A percentile compares a stretch with the other conserved stretches of the same genome.
Conservation (phyloP, 2,329 filamentous ascomycete species). For the Boeremia exigua region DNA sequence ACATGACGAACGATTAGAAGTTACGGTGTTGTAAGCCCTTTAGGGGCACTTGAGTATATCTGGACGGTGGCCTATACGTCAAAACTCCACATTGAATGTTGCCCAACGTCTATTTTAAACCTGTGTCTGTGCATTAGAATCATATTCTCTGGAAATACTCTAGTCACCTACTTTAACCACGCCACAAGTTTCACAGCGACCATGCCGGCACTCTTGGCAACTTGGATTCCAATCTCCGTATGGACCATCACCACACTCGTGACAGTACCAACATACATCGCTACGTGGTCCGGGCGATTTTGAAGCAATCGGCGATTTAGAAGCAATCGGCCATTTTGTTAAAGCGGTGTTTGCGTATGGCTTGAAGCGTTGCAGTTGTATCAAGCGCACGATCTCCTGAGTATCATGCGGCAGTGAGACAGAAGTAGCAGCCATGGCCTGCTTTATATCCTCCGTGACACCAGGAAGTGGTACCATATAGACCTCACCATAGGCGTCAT, state of each 20-base stretch:
- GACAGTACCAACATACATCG: not conserved
- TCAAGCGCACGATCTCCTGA: not conserved
- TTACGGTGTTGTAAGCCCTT: no score
- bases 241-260: not conserved
- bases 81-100: no score
- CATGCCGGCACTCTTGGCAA: not conserved
- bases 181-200: not conserved
- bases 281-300: no score
- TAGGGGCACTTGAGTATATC: no score
- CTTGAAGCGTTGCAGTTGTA: not conserved
- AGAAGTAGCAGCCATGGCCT: not conserved
- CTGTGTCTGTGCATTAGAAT: no score
- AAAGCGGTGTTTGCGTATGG: not conserved
- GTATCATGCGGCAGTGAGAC: not conserved
- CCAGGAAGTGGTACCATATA: constrained; percentile 16
- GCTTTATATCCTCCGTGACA: constrained; percentile 10
- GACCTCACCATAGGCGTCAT: constrained; percentile 10
- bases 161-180: not conserved
- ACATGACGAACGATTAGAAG: no score
- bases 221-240: not conserved
- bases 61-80: no score
- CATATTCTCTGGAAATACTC: not conserved
- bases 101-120: no score
- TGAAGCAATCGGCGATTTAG: no score
- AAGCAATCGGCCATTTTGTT: not conserved